These are phyloP conservation scores for Auricularia sp. DNA, from an alignment of 768 basidiomycete genomes.

Conservation along the genomic window DNA sequence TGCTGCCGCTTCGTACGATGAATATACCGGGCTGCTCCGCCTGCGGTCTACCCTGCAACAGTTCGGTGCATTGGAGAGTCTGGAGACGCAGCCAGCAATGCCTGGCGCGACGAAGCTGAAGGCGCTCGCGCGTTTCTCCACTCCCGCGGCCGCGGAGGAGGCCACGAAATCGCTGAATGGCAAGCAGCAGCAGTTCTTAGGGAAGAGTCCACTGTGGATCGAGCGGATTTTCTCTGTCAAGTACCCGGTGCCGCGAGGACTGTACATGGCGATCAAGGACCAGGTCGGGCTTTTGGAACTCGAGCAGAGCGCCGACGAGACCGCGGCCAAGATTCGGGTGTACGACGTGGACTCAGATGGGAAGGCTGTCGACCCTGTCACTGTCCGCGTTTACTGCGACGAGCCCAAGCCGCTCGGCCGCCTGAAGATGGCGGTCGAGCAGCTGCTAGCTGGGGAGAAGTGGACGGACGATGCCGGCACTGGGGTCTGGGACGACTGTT, in stretches of 20 bases:
- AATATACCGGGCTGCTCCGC: slow-evolving; percentile 25
- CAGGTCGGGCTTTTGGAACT: slow-evolving; percentile 26
- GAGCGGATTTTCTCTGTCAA: slow-evolving; percentile 44
- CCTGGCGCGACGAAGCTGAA: slow-evolving; percentile 39
- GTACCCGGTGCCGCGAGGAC: slow-evolving; percentile 32
- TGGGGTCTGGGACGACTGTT: slow-evolving; percentile 58
- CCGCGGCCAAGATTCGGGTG: slow-evolving; percentile 28
- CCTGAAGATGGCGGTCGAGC: slow-evolving; percentile 53
- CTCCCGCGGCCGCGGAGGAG: slow-evolving; percentile 39
- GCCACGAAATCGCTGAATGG: slow-evolving; percentile 41
- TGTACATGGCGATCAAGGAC: slow-evolving; percentile 38
- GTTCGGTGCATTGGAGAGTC: slow-evolving; percentile 30
- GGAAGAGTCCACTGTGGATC: slow-evolving; percentile 38
- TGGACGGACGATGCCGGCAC: slow-evolving; percentile 40
- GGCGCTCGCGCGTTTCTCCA: slow-evolving; percentile 48
- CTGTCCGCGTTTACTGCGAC: slow-evolving; percentile 42
- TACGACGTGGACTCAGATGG: slow-evolving; percentile 16
- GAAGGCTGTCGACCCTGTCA: slow-evolving; percentile 21
- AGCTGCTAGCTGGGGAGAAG: slow-evolving; percentile 48
- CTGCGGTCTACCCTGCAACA: slow-evolving; percentile 30
- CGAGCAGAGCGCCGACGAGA: slow-evolving; percentile 11
- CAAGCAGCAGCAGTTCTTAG: slow-evolving; percentile 36
- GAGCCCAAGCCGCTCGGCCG: slow-evolving; percentile 39
- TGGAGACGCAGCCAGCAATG: slow-evolving; percentile 44
- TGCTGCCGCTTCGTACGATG: slow-evolving; percentile 37